Conservation (phyloP, 1,139 yeast species). For the Candida anutae region DNA sequence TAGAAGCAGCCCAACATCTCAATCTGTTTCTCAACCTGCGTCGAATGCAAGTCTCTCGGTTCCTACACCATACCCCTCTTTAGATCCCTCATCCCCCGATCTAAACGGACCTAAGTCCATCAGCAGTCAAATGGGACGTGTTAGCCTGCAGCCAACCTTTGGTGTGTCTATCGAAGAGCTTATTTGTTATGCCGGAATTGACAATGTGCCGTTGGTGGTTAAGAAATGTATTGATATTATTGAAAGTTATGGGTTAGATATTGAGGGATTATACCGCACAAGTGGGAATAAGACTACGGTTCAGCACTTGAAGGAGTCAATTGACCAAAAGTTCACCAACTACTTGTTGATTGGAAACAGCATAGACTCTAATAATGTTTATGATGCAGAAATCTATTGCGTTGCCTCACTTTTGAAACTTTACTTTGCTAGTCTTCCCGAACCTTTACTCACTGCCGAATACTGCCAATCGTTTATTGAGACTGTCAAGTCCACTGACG, state of each 20-base stretch:
- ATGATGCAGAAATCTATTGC: constrained; percentile 66
- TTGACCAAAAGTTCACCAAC: constrained; percentile 74
- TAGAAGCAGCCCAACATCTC: not conserved
- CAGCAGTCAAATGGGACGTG: constrained; percentile 15
- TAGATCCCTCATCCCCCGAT: constrained; percentile 30
- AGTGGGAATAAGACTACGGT: constrained; percentile 74
- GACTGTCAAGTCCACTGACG: constrained; percentile 56
- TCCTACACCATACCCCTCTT: constrained; percentile 15
- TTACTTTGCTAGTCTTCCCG: constrained; percentile 64
- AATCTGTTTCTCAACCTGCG: not conserved
- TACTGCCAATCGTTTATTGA: constrained; percentile 55
- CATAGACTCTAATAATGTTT: constrained; percentile 36
- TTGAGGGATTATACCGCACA: constrained; percentile 86
- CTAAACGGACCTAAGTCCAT: constrained; percentile 39
- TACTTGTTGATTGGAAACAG: constrained; percentile 37
- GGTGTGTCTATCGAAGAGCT: constrained; percentile 74
- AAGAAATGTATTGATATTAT: constrained; percentile 82
- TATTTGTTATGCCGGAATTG: constrained; percentile 72
- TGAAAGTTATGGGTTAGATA: constrained; percentile 72
- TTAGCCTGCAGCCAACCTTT: constrained; percentile 55
- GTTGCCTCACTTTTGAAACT: constrained; percentile 65
- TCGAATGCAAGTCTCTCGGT: not conserved
- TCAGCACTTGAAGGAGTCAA: constrained; percentile 60
- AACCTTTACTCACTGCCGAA: constrained; percentile 55
- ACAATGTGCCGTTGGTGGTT: constrained; percentile 87